Conservation (phyloP, 2,329 filamentous ascomycete species). For the Cladosporium oxysporum region DNA sequence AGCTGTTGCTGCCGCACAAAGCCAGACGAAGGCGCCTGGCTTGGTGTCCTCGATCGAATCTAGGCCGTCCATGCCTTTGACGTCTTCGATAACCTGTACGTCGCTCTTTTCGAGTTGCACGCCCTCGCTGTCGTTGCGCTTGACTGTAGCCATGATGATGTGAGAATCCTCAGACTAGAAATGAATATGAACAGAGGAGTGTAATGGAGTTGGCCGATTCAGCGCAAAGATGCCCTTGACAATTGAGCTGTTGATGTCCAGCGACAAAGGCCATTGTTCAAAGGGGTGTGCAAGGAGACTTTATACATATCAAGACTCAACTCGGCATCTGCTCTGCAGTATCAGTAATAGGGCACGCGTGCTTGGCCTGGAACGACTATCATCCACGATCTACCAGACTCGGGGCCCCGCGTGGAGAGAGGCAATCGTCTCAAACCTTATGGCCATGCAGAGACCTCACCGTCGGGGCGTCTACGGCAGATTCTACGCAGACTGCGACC, state of each 20-base stretch:
- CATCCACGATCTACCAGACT: neutral
- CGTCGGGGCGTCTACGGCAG: neutral
- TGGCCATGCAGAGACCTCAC: neutral
- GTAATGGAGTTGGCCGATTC: neutral
- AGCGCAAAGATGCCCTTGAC: neutral
- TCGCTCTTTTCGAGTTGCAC: constrained; percentile 10
- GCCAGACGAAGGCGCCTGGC: constrained; percentile 24
- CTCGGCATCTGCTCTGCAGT: neutral
- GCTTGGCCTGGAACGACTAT: constrained; percentile 1
- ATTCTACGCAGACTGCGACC: neutral
- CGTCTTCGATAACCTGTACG: constrained; percentile 13
- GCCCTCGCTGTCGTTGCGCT: constrained; percentile 4
- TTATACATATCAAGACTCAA: constrained; percentile 1
- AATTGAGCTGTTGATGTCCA: neutral
- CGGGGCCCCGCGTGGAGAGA: constrained; percentile 6
- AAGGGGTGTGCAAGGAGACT: neutral
- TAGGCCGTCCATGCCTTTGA: constrained; percentile 15
- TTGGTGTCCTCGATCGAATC: constrained; percentile 28
- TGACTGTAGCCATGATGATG: constrained; percentile 5
- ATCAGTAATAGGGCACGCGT: neutral
- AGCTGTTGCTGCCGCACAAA: constrained; percentile 24
- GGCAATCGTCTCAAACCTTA: constrained; percentile 8
- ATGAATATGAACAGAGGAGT: neutral
- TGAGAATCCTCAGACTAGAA: neutral
- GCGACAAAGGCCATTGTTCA: neutral